phyloP scores from a whole-genome alignment of 345 rosid genomes.

The Boechera divaricarpa region DNA sequence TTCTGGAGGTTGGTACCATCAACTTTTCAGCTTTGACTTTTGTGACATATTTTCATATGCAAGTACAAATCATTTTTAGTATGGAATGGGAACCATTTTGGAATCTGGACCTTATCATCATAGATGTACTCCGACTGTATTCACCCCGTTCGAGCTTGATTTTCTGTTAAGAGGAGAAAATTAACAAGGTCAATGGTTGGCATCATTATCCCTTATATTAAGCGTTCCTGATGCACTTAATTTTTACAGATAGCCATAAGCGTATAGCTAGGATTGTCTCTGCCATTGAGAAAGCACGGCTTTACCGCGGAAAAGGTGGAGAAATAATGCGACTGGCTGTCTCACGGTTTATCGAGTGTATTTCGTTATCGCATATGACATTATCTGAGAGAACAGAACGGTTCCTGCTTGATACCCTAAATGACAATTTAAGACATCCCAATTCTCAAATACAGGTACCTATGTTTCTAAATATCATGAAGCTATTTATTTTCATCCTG shows the following conservation, averaged over 20 bases:
- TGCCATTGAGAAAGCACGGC: conserved; percentile 94
- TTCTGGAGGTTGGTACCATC: conserved; percentile 63
- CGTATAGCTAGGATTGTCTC: conserved; percentile 71
- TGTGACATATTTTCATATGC: conserved; percentile 21
- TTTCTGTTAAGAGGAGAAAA: conserved; percentile 1
- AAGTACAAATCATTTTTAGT: background rate
- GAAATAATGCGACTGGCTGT: conserved; percentile 73
- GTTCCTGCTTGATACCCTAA: conserved; percentile 69
- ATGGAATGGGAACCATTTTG: conserved; percentile 18
- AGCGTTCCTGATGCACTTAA: conserved; percentile 7
- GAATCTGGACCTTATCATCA: conserved; percentile 9
- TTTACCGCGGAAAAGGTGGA: conserved; percentile 97
- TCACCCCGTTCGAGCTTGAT: background rate
- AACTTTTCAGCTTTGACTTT: conserved; percentile 19
- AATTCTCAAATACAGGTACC: conserved; percentile 91
- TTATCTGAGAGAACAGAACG: conserved; percentile 39
- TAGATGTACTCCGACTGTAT: background rate
- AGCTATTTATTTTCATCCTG: conserved; percentile 22
- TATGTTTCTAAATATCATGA: conserved; percentile 32
- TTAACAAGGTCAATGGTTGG: background rate
- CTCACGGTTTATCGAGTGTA: conserved; percentile 62
- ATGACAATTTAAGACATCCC: conserved; percentile 90
- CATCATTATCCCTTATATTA: background rate
- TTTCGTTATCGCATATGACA: conserved; percentile 17
- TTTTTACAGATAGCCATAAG: conserved; percentile 66